Evolutionary conservation across 1,284 basidiomycete species (phyloP).

Genomic region (Irpex sp.): DNA sequence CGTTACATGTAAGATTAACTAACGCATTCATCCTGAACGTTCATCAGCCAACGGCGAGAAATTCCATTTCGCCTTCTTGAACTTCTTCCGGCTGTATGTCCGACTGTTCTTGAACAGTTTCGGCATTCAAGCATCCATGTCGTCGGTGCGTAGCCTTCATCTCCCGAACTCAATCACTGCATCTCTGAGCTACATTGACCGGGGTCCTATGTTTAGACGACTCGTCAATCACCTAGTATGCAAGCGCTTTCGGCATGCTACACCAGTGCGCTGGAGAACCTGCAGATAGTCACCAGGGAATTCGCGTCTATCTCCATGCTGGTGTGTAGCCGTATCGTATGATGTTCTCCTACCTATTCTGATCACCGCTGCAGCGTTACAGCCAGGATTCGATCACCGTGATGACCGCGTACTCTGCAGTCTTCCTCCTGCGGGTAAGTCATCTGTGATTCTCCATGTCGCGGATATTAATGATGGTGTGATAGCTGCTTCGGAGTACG

Average conservation of each 20-base stretch:
- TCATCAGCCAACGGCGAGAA: constrained; percentile 55
- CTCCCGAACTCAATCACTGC: constrained; percentile 3
- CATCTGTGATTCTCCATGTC: constrained; percentile 7
- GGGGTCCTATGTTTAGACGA: constrained; percentile 32
- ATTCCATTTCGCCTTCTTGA: constrained; percentile 71
- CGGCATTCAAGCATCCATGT: constrained; percentile 62
- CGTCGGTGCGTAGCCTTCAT: constrained; percentile 40
- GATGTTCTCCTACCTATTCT: background rate
- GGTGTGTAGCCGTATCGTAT: constrained; percentile 39
- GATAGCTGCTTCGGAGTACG: constrained; percentile 62
- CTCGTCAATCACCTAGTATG: constrained; percentile 51
- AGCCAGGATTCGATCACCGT: constrained; percentile 77
- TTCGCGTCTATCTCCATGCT: constrained; percentile 73
- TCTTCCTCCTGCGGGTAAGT: constrained; percentile 68
- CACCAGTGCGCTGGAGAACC: constrained; percentile 62
- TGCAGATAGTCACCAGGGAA: constrained; percentile 68
- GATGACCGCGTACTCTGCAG: constrained; percentile 81
- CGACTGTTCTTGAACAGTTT: constrained; percentile 79
- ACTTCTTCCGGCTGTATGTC: constrained; percentile 72
- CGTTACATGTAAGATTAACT: background rate
- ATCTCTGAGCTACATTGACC: background rate
- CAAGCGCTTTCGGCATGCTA: constrained; percentile 71
- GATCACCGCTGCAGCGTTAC: constrained; percentile 53
- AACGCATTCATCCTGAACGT: constrained; percentile 12
- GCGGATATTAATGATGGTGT: background rate